phyloP scores from a whole-genome alignment of 805 yeast genomes.

The Brettanomyces bruxellensis region DNA sequence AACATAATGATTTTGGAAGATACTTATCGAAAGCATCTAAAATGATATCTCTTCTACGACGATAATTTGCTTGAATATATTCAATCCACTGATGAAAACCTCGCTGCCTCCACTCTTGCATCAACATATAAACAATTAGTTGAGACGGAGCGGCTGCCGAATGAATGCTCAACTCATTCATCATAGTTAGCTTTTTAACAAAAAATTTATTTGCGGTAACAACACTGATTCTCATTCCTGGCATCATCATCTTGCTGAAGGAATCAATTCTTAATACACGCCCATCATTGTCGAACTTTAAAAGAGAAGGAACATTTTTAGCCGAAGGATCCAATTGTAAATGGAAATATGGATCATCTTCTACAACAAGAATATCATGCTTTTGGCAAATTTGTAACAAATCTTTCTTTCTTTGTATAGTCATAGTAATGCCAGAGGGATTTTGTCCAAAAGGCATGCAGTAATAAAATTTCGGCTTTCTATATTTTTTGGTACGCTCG shows the following conservation, averaged over 20 bases:
- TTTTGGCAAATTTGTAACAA: slow-evolving; percentile 55
- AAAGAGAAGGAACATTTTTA: slow-evolving; percentile 51
- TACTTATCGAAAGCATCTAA: slow-evolving; percentile 39
- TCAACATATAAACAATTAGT: slow-evolving; percentile 44
- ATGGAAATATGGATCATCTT: slow-evolving; percentile 84
- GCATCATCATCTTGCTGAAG: slow-evolving; percentile 70
- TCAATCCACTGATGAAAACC: slow-evolving; percentile 72
- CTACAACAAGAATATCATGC: slow-evolving; percentile 63
- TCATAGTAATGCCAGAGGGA: slow-evolving; percentile 70
- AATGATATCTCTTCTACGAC: slow-evolving; percentile 52
- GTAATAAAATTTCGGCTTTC: slow-evolving; percentile 52
- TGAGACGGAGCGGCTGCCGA: slow-evolving; percentile 69
- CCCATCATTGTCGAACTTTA: slow-evolving; percentile 67
- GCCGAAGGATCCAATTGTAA: slow-evolving; percentile 47
- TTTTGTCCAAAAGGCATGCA: slow-evolving; percentile 79
- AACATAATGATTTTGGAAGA: slow-evolving; percentile 35
- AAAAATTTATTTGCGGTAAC: slow-evolving; percentile 53
- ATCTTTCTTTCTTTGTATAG: slow-evolving; percentile 44
- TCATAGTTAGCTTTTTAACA: slow-evolving; percentile 42
- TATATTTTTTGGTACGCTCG: slow-evolving; percentile 24
- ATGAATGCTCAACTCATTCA: slow-evolving; percentile 66
- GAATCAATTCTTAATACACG: slow-evolving; percentile 73
- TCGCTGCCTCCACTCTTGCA: slow-evolving; percentile 46
- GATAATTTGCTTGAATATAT: slow-evolving; percentile 51
- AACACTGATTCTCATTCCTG: slow-evolving; percentile 72